Conservation (phyloP, 371 early-diverging fungal species). For the Gilbertella persicaria region DNA sequence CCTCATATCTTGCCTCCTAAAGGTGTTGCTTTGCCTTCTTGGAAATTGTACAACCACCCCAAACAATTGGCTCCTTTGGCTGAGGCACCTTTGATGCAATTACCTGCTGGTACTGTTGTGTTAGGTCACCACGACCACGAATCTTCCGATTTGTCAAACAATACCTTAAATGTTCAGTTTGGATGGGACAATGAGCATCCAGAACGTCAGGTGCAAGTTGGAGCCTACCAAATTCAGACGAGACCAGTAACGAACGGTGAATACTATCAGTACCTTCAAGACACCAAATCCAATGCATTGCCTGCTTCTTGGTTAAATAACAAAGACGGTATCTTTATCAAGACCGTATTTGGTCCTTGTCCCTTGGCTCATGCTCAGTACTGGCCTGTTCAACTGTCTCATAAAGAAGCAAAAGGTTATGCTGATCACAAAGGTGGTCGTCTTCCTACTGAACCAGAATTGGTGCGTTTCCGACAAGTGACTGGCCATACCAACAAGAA, state of each 20-base stretch:
- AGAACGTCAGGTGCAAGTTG: constrained; percentile 33
- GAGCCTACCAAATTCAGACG: constrained; percentile 65
- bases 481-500: not conserved
- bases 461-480: constrained; percentile 32
- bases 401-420: constrained; percentile 70
- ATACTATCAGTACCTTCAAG: constrained; percentile 61
- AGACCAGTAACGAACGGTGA: constrained; percentile 85
- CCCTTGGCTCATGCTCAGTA: constrained; percentile 50
- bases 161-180: constrained; percentile 36
- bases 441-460: constrained; percentile 72
- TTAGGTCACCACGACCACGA: constrained; percentile 70
- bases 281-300: constrained; percentile 10
- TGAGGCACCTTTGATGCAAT: constrained; percentile 11
- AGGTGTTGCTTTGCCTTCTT: constrained; percentile 27
- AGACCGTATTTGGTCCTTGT: constrained; percentile 69
- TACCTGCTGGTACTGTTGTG: constrained; percentile 31
- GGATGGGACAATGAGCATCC: constrained; percentile 95
- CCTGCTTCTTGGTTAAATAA: constrained; percentile 58
- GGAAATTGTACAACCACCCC: constrained; percentile 12
- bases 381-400: constrained; percentile 81
- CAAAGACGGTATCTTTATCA: constrained; percentile 40
- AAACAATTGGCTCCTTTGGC: constrained; percentile 7
- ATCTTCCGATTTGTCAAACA: constrained; percentile 22
- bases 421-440: constrained; percentile 57
- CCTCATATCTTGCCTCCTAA: constrained; percentile 41